A percentile compares a stretch with the other conserved stretches of the same genome.
Evolutionary conservation across 805 yeast species (phyloP).

Genomic region (Candida railenensis): DNA sequence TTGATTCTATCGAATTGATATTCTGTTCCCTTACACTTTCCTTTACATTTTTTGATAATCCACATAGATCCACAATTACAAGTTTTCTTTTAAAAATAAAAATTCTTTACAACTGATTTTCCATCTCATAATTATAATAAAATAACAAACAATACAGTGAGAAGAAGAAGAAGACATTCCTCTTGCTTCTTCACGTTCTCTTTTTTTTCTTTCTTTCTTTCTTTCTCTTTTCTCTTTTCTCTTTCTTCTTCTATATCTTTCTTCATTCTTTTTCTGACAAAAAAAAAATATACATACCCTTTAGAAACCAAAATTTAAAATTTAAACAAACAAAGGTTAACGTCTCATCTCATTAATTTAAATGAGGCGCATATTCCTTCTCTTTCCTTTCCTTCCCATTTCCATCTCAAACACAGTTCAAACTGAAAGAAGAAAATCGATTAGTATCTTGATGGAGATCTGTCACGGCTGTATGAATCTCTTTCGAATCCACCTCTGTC

Average conservation of each 20-base stretch:
- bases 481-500: slow-evolving; percentile 47
- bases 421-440: neutral
- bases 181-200: no score
- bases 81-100: neutral
- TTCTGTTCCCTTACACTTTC: neutral
- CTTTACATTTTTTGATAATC: neutral
- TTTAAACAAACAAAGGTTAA: neutral
- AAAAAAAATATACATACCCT: neutral
- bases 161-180: neutral
- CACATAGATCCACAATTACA: slow-evolving; percentile 2
- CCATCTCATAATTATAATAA: neutral
- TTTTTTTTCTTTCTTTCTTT: neutral
- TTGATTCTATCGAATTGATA: neutral
- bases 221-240: neutral
- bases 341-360: no score
- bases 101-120: neutral
- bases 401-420: no score
- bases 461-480: slow-evolving; percentile 46
- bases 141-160: neutral
- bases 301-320: neutral
- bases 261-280: neutral
- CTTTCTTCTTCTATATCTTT: neutral
- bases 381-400: no score
- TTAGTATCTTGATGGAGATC: slow-evolving; percentile 68
- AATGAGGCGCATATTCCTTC: no score